These are phyloP conservation scores for Irpex sp. DNA, from an alignment of 1,284 basidiomycete species.

Conservation along the genomic window DNA sequence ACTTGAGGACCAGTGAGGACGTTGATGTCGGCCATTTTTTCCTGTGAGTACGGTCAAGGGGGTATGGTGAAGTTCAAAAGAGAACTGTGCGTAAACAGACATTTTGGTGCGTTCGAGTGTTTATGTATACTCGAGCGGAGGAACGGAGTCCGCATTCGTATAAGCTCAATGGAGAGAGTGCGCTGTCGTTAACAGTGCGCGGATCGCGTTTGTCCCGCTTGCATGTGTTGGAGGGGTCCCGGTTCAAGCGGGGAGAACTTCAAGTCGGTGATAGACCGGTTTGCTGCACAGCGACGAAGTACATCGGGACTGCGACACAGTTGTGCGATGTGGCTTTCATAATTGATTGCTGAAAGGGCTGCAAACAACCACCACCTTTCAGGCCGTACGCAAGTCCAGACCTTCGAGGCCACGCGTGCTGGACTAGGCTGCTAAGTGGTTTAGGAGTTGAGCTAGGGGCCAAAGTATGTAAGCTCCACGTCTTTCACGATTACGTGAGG, in stretches of 20 bases:
- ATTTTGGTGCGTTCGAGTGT: neutral
- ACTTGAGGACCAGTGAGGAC: slow-evolving; percentile 27
- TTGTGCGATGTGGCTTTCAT: neutral
- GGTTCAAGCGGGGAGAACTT: neutral
- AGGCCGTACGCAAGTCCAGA: no score
- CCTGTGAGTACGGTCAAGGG: no score
- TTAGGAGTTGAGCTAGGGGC: neutral
- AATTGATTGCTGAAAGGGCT: neutral
- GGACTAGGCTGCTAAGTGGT: neutral
- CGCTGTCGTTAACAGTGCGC: slow-evolving; percentile 1
- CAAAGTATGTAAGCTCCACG: neutral
- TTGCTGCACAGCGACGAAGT: neutral
- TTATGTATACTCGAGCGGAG: slow-evolving; percentile 1
- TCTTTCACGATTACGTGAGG: neutral
- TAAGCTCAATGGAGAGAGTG: slow-evolving; percentile 1
- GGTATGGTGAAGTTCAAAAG: neutral
- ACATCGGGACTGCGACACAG: neutral
- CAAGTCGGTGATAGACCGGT: neutral
- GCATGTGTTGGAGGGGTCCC: neutral
- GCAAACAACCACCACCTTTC: neutral
- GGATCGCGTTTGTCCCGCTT: neutral
- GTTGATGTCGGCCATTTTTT: slow-evolving; percentile 6
- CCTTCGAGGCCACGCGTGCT: neutral
- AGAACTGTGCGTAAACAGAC: neutral
- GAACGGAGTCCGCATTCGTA: neutral